Percentiles rank a stretch among this genome's conserved stretches.
phyloP scores from a whole-genome alignment of 2,329 filamentous ascomycete genomes.

The Chaetomiaceae sp. region DNA sequence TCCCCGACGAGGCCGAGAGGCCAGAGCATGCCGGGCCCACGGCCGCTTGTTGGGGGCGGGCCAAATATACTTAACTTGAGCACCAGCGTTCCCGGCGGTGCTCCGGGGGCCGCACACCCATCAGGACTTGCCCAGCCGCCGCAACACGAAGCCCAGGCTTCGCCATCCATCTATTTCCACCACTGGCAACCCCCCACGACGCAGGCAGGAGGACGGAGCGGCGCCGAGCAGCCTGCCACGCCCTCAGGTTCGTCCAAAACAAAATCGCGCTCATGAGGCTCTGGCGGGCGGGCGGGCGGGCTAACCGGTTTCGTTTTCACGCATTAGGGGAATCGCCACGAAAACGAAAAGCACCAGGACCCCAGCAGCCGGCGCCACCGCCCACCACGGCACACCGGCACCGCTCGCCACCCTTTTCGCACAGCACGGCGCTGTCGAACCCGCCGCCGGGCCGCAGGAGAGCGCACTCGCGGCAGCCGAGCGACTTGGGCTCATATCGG shows the following conservation, averaged over 20 bases:
- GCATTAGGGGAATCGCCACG: conserved; percentile 71
- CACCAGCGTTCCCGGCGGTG: conserved; percentile 41
- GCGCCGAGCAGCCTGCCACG: conserved; percentile 63
- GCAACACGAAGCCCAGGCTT: conserved; percentile 58
- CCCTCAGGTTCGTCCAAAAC: conserved; percentile 67
- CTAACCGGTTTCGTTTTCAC: conserved; percentile 41
- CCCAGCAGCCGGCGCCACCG: conserved; percentile 45
- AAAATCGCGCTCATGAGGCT: conserved; percentile 44
- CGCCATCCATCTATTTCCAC: conserved; percentile 81
- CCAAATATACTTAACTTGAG: conserved; percentile 43
- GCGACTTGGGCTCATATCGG: conserved; percentile 55
- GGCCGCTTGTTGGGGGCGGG: conserved; percentile 32
- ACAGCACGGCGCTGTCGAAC: conserved; percentile 49
- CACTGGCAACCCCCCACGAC: conserved; percentile 83
- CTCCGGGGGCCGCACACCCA: conserved; percentile 42
- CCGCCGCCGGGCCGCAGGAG: conserved; percentile 51
- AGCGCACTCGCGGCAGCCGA: conserved; percentile 61
- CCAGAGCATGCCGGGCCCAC: conserved; percentile 43
- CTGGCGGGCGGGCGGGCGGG: conserved; percentile 40
- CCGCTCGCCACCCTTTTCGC: conserved; percentile 53
- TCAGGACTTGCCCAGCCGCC: conserved; percentile 49
- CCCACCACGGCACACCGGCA: conserved; percentile 43
- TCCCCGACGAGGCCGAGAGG: conserved; percentile 49
- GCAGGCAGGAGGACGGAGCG: conserved; percentile 51
- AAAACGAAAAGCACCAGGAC: conserved; percentile 72